phyloP scores from a whole-genome alignment of 2,329 filamentous ascomycete genomes.

The Seiridium unicorne region DNA sequence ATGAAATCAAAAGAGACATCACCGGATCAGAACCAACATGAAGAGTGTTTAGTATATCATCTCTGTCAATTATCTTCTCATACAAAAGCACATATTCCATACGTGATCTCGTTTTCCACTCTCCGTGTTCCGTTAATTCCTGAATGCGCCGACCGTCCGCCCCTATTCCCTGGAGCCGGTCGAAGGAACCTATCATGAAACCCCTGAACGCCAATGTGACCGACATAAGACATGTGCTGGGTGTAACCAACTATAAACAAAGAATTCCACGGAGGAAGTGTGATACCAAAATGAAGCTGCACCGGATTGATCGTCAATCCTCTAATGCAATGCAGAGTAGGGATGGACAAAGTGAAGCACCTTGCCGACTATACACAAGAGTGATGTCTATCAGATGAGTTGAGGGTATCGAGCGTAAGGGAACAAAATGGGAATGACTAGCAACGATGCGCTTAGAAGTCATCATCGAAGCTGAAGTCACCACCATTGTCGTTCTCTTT shows the following conservation, averaged over 20 bases:
- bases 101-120: constrained; percentile 8
- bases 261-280: not conserved
- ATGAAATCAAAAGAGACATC: not conserved
- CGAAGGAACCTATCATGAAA: constrained; percentile 1
- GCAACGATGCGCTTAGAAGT: constrained; percentile 67
- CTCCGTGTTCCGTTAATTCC: not conserved
- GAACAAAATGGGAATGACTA: constrained; percentile 14
- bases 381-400: constrained; percentile 16
- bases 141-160: not conserved
- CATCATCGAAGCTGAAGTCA: constrained; percentile 92
- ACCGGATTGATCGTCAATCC: constrained; percentile 9
- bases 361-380: constrained; percentile 10
- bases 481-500: constrained; percentile 62
- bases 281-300: not conserved
- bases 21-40: constrained; percentile 2
- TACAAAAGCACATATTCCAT: constrained; percentile 10
- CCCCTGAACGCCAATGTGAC: constrained; percentile 9
- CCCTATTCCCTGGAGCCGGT: not conserved
- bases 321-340: constrained; percentile 8
- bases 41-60: constrained; percentile 12
- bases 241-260: not conserved
- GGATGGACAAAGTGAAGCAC: constrained; percentile 12
- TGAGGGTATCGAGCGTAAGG: constrained; percentile 21
- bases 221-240: not conserved
- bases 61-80: constrained; percentile 15